Percentiles rank a stretch among this genome's conserved stretches.
Conservation (phyloP, 192 early-diverging fungal species). For the Coemansia sp. region DNA sequence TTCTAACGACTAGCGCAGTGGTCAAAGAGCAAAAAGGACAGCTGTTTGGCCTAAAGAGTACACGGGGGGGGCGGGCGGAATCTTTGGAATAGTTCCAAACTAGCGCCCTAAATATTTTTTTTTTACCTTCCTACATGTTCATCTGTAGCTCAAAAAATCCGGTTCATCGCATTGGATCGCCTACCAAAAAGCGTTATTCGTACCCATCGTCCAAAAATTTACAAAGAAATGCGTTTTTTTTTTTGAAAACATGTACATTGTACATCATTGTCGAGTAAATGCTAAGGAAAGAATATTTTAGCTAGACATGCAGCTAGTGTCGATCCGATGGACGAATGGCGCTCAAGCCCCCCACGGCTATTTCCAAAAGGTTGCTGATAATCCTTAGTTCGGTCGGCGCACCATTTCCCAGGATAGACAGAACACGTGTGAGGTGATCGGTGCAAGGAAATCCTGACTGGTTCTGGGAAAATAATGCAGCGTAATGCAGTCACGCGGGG, state of each 20-base stretch:
- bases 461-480: not conserved
- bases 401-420: not conserved
- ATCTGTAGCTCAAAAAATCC: no score
- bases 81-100: no score
- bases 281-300: no score
- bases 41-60: not conserved
- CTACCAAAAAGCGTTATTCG: not conserved
- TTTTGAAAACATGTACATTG: not conserved
- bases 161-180: not conserved
- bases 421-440: not conserved
- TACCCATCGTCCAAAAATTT: no score
- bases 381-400: not conserved
- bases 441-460: not conserved
- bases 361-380: not conserved
- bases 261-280: no score
- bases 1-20: not conserved
- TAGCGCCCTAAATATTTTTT: no score
- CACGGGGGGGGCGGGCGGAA: no score
- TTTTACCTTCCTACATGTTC: no score
- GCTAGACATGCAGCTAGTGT: no score
- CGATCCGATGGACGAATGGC: no score
- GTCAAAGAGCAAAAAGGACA: not conserved
- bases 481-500: not conserved
- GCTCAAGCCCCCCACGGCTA: no score
- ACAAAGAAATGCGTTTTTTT: not conserved